Percentiles rank a stretch among this genome's conserved stretches.
These are phyloP conservation scores for Theobroma grandiflorum DNA, from an alignment of 441 rosid genomes.

Conservation along the genomic window DNA sequence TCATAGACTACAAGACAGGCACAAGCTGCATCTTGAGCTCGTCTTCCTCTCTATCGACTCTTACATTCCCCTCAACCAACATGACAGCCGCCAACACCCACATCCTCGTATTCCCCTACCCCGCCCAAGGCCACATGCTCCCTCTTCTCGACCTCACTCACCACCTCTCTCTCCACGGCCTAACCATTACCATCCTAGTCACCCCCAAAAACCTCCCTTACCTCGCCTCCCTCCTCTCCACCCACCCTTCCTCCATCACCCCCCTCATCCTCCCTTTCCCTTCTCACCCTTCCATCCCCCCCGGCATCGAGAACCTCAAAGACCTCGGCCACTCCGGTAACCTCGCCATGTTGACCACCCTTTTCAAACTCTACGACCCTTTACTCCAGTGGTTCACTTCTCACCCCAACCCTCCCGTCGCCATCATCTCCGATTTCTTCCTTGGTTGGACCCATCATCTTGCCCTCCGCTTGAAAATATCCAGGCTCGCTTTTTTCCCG, in stretches of 20 bases:
- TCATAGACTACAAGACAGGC: neutral
- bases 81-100: conserved; percentile 34
- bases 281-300: conserved; percentile 11
- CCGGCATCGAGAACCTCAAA: conserved; percentile 30
- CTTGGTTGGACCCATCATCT: conserved; percentile 57
- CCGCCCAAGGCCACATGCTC: conserved; percentile 59
- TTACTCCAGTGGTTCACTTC: conserved; percentile 42
- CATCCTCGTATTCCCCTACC: conserved; percentile 59
- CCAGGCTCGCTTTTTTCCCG: conserved; percentile 43
- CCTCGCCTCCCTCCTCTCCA: conserved; percentile 45
- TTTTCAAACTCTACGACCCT: conserved; percentile 49
- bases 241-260: conserved; percentile 35
- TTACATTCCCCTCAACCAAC: neutral
- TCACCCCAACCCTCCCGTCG: conserved; percentile 48
- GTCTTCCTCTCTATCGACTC: neutral
- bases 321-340: conserved; percentile 27
- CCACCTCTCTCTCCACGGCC: conserved; percentile 52
- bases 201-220: conserved; percentile 46
- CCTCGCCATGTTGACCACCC: conserved; percentile 34
- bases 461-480: conserved; percentile 40
- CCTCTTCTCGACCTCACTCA: conserved; percentile 68
- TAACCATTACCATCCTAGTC: conserved; percentile 48
- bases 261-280: conserved; percentile 45
- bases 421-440: conserved; percentile 51
- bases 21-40: neutral